Conservation (phyloP, 2,329 filamentous ascomycete species). For the Penicillium paneum region DNA sequence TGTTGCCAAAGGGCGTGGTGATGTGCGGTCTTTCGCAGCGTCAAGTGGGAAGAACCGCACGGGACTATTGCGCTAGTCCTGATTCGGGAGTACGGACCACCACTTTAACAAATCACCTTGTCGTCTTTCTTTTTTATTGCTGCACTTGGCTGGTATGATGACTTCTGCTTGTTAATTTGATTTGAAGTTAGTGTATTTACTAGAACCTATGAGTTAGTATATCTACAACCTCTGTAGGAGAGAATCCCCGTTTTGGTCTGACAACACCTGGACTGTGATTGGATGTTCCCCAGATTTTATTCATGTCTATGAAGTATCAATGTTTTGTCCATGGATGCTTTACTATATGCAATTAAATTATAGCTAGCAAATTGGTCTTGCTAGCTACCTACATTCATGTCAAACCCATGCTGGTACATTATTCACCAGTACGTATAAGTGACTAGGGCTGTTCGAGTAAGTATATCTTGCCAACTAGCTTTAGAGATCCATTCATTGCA, state of each 20-base stretch:
- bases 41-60: slow-evolving; percentile 28
- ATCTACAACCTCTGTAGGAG: not conserved
- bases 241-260: slow-evolving; percentile 11
- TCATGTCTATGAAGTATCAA: not conserved
- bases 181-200: not conserved
- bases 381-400: not conserved
- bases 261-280: slow-evolving; percentile 25
- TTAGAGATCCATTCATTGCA: not conserved
- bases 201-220: not conserved
- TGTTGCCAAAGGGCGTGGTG: slow-evolving; percentile 24
- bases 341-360: not conserved
- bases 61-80: slow-evolving; percentile 34
- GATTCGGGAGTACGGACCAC: slow-evolving; percentile 25
- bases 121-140: not conserved
- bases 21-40: slow-evolving; percentile 29
- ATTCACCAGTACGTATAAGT: not conserved
- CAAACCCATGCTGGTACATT: not conserved
- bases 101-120: not conserved
- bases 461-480: not conserved
- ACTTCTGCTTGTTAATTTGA: not conserved
- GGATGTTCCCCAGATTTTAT: slow-evolving; percentile 3
- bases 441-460: not conserved
- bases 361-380: not conserved
- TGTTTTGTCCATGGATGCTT: too few species aligned
- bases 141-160: not conserved